Conservation (phyloP, 305 asterid genomes). For the Salvia sclarea region DNA sequence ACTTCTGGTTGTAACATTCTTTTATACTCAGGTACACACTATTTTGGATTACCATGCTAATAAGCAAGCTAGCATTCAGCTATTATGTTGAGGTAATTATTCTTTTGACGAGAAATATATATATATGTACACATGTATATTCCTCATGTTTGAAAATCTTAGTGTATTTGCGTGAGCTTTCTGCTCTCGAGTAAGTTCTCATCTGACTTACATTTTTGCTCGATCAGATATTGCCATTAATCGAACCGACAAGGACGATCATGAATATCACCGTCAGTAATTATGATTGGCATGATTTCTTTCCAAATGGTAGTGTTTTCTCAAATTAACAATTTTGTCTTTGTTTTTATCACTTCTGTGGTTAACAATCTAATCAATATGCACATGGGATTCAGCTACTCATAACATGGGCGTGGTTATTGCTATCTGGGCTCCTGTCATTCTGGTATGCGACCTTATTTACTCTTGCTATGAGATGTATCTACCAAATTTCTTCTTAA, state of each 20-base stretch:
- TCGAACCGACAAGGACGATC: conserved; percentile 74
- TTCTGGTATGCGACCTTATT: conserved; percentile 58
- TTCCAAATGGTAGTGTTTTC: conserved; percentile 69
- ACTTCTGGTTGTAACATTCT: conserved; percentile 17
- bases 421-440: conserved; percentile 86
- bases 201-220: conserved; percentile 19
- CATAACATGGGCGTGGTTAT: conserved; percentile 76
- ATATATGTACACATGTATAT: background rate
- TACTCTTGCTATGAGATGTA: conserved; percentile 10
- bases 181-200: conserved; percentile 4
- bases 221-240: conserved; percentile 80
- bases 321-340: conserved; percentile 6
- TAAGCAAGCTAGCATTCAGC: conserved; percentile 96
- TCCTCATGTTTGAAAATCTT: too few species aligned
- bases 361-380: conserved; percentile 28
- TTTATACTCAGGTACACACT: conserved; percentile 70
- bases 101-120: background rate
- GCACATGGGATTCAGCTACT: conserved; percentile 56
- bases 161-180: conserved; percentile 18
- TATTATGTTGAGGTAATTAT: conserved; percentile 85
- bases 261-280: conserved; percentile 59
- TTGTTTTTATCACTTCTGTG: conserved; percentile 21
- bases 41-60: conserved; percentile 83
- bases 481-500: conserved; percentile 18
- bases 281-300: conserved; percentile 96